Evolutionary conservation across 2,329 filamentous ascomycete genomes (phyloP).

Genomic region (Colletotrichum horii): DNA sequence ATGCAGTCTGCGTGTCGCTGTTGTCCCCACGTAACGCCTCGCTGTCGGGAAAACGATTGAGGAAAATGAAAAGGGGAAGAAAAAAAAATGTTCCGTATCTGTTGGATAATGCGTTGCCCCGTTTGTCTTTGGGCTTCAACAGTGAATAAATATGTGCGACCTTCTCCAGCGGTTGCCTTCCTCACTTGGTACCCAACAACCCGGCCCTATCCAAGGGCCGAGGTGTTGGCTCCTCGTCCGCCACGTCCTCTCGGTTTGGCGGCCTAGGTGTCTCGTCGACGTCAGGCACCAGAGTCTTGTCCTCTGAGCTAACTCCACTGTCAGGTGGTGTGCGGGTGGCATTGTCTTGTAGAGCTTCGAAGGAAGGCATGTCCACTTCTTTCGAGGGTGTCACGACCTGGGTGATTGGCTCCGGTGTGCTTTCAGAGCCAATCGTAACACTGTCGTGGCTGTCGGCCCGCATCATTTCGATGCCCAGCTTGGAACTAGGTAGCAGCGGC

Average conservation of each 20-base stretch:
- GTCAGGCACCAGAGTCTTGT: slow-evolving; percentile 22
- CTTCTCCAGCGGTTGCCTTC: slow-evolving; percentile 4
- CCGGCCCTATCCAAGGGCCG: slow-evolving; percentile 29
- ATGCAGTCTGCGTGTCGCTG: slow-evolving; percentile 22
- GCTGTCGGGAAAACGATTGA: slow-evolving; percentile 13
- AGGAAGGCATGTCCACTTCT: slow-evolving; percentile 38
- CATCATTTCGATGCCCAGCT: slow-evolving; percentile 97
- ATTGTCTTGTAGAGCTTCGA: slow-evolving; percentile 27
- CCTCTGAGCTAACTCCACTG: slow-evolving; percentile 24
- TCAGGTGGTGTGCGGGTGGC: slow-evolving; percentile 34
- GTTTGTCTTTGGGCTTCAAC: background rate
- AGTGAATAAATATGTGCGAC: background rate
- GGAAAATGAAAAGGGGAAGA: slow-evolving; percentile 17
- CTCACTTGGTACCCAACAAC: slow-evolving; percentile 10
- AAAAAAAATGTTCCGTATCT: background rate
- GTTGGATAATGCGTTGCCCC: background rate
- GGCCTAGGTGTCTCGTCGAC: slow-evolving; percentile 51
- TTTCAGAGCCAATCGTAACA: slow-evolving; percentile 59
- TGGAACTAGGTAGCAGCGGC: slow-evolving; percentile 74
- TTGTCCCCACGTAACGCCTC: slow-evolving; percentile 20
- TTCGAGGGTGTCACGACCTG: slow-evolving; percentile 56
- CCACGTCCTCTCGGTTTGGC: slow-evolving; percentile 22
- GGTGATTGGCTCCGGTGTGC: slow-evolving; percentile 55
- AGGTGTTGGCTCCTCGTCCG: slow-evolving; percentile 46
- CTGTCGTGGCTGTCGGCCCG: slow-evolving; percentile 93